Conservation (phyloP, 2,329 filamentous ascomycete species). For the Ilyonectria mors-panacis region DNA sequence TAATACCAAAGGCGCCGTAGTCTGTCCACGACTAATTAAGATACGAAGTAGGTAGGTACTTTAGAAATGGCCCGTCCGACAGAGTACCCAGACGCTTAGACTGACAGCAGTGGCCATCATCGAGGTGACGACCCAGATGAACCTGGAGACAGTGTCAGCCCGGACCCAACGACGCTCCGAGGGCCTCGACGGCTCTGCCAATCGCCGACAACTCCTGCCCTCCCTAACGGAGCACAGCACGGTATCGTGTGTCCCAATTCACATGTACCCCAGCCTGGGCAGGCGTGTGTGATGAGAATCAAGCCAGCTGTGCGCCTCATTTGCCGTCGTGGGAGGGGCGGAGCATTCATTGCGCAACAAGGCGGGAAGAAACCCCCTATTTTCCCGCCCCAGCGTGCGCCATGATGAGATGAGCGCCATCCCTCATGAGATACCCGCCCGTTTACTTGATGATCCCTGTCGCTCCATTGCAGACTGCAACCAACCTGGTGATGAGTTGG, state of each 20-base stretch:
- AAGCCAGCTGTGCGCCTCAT: constrained; percentile 19
- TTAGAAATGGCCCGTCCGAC: neutral
- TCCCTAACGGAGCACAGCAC: neutral
- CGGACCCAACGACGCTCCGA: neutral
- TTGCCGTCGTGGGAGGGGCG: constrained; percentile 12
- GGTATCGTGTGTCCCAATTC: neutral
- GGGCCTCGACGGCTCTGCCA: neutral
- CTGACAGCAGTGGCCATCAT: neutral
- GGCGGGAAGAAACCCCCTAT: constrained; percentile 13
- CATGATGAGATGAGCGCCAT: constrained; percentile 3
- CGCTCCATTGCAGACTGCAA: neutral
- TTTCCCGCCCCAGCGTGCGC: neutral
- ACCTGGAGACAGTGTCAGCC: constrained; percentile 1
- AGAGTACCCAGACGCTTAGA: neutral
- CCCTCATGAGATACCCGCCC: constrained; percentile 21
- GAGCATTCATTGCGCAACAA: constrained; percentile 3
- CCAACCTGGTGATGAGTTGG: constrained; percentile 25
- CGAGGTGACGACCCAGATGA: constrained; percentile 6
- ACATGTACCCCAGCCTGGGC: constrained; percentile 14
- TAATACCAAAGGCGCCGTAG: neutral
- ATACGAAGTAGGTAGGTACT: neutral
- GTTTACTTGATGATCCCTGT: constrained; percentile 5
- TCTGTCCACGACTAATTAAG: neutral
- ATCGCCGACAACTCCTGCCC: neutral
- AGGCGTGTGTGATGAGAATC: constrained; percentile 28